phyloP scores from a whole-genome alignment of 257 asterid species.

The Coffea eugenioides region DNA sequence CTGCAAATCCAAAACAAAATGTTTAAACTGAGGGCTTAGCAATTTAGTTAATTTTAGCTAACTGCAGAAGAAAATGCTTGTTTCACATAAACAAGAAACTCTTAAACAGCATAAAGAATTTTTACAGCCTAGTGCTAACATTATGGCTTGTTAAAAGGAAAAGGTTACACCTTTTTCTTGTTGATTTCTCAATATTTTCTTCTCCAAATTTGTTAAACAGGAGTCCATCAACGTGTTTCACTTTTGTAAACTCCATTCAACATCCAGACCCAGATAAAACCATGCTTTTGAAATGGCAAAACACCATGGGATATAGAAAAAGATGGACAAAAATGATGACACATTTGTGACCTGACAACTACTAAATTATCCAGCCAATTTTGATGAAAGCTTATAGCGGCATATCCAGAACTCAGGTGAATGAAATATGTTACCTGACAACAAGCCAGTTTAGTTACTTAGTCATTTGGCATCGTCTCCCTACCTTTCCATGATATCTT shows the following conservation, averaged over 20 bases:
- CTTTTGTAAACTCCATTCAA: background rate
- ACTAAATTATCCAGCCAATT: no score
- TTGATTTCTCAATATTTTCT: background rate
- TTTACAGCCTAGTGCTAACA: background rate
- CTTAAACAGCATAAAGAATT: background rate
- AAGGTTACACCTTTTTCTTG: background rate
- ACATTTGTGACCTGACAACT: background rate
- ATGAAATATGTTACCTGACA: no score
- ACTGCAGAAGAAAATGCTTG: background rate
- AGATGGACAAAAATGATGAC: background rate
- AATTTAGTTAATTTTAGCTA: background rate
- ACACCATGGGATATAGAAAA: background rate
- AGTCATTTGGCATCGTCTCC: no score
- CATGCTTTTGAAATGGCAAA: background rate
- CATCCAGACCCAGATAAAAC: background rate
- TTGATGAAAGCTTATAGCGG: background rate
- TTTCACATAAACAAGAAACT: background rate
- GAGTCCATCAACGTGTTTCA: background rate
- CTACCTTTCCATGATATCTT: no score
- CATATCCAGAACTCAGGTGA: no score
- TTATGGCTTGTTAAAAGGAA: background rate
- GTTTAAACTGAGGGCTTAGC: background rate
- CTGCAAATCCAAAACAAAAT: constrained; percentile 35
- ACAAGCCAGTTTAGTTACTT: no score
- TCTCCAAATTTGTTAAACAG: background rate